A percentile compares a stretch with the other conserved stretches of the same genome.
Evolutionary conservation across 148 eudicot species (phyloP).

Genomic region (Vaccinium myrtillus): DNA sequence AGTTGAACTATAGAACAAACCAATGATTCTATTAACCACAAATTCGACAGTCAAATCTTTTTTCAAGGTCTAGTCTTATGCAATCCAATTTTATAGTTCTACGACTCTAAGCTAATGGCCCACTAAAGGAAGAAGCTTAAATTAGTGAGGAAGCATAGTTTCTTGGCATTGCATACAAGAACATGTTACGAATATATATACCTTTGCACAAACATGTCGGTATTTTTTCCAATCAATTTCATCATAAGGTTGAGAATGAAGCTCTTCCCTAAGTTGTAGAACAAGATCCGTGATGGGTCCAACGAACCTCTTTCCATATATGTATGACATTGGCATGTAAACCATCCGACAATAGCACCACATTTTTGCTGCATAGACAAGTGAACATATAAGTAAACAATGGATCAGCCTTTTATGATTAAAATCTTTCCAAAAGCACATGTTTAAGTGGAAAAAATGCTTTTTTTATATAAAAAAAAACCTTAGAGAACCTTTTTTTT

Average conservation of each 20-base stretch:
- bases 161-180: no score
- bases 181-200: no score
- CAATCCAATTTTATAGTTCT: no score
- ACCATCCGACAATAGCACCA: conserved; percentile 32
- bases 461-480: background rate
- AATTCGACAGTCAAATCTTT: background rate
- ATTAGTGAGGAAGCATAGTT: background rate
- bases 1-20: no score
- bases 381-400: background rate
- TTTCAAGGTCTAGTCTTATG: no score
- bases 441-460: background rate
- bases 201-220: background rate
- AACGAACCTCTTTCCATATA: no score
- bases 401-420: background rate
- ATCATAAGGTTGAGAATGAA: no score
- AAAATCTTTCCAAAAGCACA: background rate
- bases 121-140: background rate
- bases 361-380: conserved; percentile 29
- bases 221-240: no score
- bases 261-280: no score
- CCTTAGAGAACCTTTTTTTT: background rate
- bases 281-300: no score
- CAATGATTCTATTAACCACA: no score
- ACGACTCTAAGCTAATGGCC: background rate
- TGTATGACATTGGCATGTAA: conserved; percentile 36